Evolutionary conservation across 2,329 filamentous ascomycete genomes (phyloP).

Genomic region (Didymella arachidicola): DNA sequence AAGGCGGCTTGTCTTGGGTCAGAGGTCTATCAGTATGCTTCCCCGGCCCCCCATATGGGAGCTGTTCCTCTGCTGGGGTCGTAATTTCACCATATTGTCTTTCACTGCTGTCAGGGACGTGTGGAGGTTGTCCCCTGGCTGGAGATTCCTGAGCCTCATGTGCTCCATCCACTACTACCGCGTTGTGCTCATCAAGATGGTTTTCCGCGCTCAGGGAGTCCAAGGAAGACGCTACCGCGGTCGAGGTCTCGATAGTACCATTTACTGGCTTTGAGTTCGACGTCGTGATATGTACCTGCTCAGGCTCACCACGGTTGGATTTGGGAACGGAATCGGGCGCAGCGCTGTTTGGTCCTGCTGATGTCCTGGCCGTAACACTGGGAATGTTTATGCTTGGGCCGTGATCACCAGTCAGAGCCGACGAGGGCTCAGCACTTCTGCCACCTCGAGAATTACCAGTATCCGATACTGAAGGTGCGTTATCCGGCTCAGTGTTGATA

Average conservation of each 20-base stretch:
- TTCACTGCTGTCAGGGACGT: neutral
- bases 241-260: conserved; percentile 19
- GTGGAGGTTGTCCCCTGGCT: neutral
- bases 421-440: conserved; percentile 7
- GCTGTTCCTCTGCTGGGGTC: neutral
- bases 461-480: conserved; percentile 11
- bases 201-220: conserved; percentile 12
- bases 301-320: neutral
- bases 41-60: no score
- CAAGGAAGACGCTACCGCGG: conserved; percentile 14
- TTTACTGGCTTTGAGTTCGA: neutral
- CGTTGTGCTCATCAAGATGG: neutral
- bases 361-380: neutral
- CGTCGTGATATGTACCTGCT: neutral
- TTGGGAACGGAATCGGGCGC: neutral
- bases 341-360: neutral
- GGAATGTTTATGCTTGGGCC: neutral
- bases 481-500: conserved; percentile 2
- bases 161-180: neutral
- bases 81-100: neutral
- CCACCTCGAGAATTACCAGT: conserved; percentile 3
- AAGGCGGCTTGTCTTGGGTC: conserved; percentile 6
- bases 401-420: neutral
- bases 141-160: neutral
- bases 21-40: neutral